Evolutionary conservation across 116 monocot genomes (phyloP), one percentile per base, ranked within the genome.

Genomic region (Zostera marina): DNA sequence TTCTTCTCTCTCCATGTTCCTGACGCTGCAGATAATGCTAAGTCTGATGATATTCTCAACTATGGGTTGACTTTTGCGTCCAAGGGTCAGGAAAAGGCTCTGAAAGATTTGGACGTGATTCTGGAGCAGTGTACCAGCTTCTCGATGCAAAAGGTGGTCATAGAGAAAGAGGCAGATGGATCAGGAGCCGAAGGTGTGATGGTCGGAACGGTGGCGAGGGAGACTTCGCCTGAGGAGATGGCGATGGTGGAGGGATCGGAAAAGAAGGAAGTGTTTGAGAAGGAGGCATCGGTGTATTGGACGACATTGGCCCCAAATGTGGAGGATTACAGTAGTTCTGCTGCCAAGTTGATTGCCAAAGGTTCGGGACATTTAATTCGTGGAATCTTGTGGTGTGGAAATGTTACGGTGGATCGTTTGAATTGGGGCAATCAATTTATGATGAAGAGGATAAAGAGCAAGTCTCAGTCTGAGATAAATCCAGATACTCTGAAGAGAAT

Each of bases 251-350:
- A 55, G 53, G 73, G 43, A 6, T 60, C 74, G 5, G 39, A 59
- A 8, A 84, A 76, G 77, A 83, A 74, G 62, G 80, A 84, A 59
- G 62, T 74, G 60, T 66, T 88, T 52, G 88, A 88, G 71, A 68
- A 65, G 76, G 63, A 74, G 22, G 74, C 88, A 13, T 75, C 79
- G 41, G 85, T 74, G 19, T 94, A 84, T 57, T 94, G 88, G 94
- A 94, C 94, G 42, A 80, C 85, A 21, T 71, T 88, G 41, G 94
- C 94, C n/a, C 94, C 94, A 1, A 88, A 94, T 49, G 94, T 94
- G 41, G 94, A 94, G 71, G 88, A 94, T n/a, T 88, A 94, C 41
- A 80, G 79, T 46, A 66, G 82, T 16, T 53, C 65, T 24, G 69
- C 65, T 22, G 77, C 94, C 1, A 76, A 60, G 77, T 56, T 58